Base-by-base conservation (phyloP, 1,284 basidiomycete genomes). In the Moesziomyces parantarcticus region DNA sequence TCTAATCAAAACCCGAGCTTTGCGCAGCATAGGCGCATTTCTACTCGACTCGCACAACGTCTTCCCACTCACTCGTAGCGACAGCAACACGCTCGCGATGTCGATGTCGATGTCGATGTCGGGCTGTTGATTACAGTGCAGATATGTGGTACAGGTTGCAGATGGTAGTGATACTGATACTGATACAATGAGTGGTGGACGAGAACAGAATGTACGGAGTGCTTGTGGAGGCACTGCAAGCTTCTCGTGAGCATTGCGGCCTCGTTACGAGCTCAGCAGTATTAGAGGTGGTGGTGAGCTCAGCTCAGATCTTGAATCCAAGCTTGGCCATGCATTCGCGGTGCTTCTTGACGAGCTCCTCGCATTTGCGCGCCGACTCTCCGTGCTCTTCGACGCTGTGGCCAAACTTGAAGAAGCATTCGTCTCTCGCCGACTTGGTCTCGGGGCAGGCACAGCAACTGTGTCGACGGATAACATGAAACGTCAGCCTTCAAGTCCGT, bases 401-500 rank as follows among this genome's bases (percentile, higher is more conserved):
- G 7, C 85, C 85, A 48, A 82, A 84, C 70, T 89, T 89, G 75
- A 98, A 86, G 87, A 97, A 97, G 85, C 96, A 99, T 77, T 94
- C 91, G 85, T 99, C 96, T 36, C 96, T 88, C 25, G 88, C 88
- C 8, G 90, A 89, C 85, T 99, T 99, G 0, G 94, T 97, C 77
- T 94, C 89, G 14, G 94, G 94, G 84, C 95, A 99, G 46, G 95
- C 95, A 80, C 95, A 98, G 82, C 95, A 98, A 53, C 86, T 85
- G 70, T 9, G 29, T 32, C 29, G 29, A 3, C 10, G 29, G 3
- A 13, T 13, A 4, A 32, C 13, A 3, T 4, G 13, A 32, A 32
- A 9, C 29, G 29, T 32, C 29, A 32, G 29, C 29, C 29, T 32
- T 32, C 26, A 9, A 32, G 10, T 11, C 29, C 1, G 11, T 32